Evolutionary conservation across 441 rosid genomes (phyloP).

Genomic region (Viola pubescens): DNA sequence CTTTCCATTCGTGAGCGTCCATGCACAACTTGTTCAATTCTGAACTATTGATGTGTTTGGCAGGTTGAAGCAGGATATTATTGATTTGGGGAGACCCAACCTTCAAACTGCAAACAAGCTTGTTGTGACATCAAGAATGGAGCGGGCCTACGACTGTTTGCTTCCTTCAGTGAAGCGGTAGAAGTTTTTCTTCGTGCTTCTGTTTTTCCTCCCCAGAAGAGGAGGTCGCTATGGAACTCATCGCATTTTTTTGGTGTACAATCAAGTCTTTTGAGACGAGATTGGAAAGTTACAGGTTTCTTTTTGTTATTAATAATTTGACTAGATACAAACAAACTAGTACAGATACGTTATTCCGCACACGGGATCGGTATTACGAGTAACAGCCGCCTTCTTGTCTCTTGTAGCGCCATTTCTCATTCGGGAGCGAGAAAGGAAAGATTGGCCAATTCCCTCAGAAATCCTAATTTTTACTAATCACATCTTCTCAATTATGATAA

Average conservation of each 20-base stretch:
- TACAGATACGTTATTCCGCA: too few relatives aligned
- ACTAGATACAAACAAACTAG: too few relatives aligned
- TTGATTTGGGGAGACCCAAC: conserved; percentile 65
- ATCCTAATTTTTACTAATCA: too few relatives aligned
- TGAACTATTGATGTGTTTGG: conserved; percentile 22
- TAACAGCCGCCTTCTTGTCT: too few relatives aligned
- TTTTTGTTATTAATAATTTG: too few relatives aligned
- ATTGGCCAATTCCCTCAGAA: too few relatives aligned
- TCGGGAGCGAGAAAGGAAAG: too few relatives aligned
- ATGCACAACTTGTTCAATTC: background rate
- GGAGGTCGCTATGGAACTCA: background rate
- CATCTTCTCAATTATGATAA: too few relatives aligned
- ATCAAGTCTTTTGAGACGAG: background rate
- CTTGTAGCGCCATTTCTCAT: too few relatives aligned
- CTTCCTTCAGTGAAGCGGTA: conserved; percentile 49
- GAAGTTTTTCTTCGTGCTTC: background rate
- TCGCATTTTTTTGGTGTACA: background rate
- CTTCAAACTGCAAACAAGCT: conserved; percentile 61
- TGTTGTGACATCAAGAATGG: conserved; percentile 57
- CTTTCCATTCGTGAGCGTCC: background rate
- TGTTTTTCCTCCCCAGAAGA: background rate
- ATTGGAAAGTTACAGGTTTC: too few relatives aligned
- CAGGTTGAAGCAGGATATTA: conserved; percentile 81
- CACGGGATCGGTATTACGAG: too few relatives aligned
- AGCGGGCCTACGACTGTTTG: conserved; percentile 63